phyloP scores from a whole-genome alignment of 306 rosid genomes.

The Amphicarpaea edgeworthii region DNA sequence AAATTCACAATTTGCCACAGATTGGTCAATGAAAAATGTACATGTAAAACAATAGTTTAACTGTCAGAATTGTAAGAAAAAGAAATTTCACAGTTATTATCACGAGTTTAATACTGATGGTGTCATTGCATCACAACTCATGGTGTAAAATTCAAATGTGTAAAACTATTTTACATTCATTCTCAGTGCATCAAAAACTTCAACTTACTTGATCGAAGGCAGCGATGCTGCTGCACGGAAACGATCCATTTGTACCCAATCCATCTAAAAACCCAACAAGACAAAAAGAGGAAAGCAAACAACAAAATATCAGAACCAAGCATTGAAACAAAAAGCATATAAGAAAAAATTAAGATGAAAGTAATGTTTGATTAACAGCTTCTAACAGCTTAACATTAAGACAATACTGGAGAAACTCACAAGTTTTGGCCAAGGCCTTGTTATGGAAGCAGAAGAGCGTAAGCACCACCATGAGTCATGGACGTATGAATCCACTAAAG shows the following conservation, averaged over 20 bases:
- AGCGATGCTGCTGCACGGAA: constrained; percentile 42
- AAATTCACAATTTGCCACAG: constrained; percentile 5
- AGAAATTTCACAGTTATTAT: not conserved
- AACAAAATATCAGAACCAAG: constrained; percentile 7
- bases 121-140: too few species aligned
- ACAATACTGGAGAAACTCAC: constrained; percentile 51
- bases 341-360: not conserved
- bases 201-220: constrained; percentile 62
- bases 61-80: constrained; percentile 6
- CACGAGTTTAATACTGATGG: too few species aligned
- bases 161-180: too few species aligned
- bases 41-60: constrained; percentile 6
- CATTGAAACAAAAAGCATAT: not conserved
- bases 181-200: constrained; percentile 8
- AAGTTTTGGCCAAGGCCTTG: constrained; percentile 43
- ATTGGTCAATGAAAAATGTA: not conserved
- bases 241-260: constrained; percentile 45
- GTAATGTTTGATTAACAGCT: not conserved
- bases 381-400: constrained; percentile 1
- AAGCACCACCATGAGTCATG: constrained; percentile 45
- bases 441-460: constrained; percentile 44
- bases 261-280: constrained; percentile 45
- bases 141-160: too few species aligned
- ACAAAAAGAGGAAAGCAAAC: too few species aligned
- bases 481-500: constrained; percentile 40